Evolutionary conservation across 2,329 filamentous ascomycete genomes (phyloP), one percentile per base, ranked within the genome.

Genomic region (Fusarium poae): DNA sequence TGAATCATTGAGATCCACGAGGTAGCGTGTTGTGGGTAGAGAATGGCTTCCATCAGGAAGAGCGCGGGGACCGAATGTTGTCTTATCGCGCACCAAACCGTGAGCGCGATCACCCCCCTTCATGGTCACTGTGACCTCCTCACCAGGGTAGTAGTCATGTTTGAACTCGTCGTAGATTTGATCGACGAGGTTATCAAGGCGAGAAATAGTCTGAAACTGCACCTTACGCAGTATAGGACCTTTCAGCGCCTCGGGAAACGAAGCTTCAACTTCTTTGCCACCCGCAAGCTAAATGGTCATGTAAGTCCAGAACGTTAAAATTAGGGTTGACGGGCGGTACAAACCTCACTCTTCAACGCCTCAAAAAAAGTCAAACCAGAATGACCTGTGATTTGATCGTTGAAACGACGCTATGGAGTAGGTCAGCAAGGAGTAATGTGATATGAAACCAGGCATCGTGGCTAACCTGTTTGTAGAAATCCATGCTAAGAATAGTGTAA

Each of bases 351-450:
- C 79, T 92, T 89, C 30, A 95, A 86, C 27, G 96, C 96, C 72
- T 97, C 93, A 76, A 97, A 97, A 79, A 97, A 99, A 5, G 89
- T 95, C 70, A 97, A 84, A 54, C 91, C 91, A 30, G 94, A 97
- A 78, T 97, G 95, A 55, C 96, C 96, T 15, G 94, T 97, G 70
- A 98, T 97, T 77, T 97, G 92, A 80, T 97, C 97, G 65, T 97
- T 97, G 79, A 98, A 99, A 57, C 91, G 89, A 76, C 90, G 92
- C 90, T 95, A 73, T 43, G 49, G 30, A 50, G 62, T 53, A 54
- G 44, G 62, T 75, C 55, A 73, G 75, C 42, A 39, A 43, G 42
- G 46, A 45, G 39, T 43, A 42, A 52, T 55, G 45, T 11, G 50
- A 29, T n/a, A 15, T 10, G 9, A 61, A 55, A 20, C 44, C 48